A percentile compares a stretch with the other conserved stretches of the same genome.
phyloP scores from a whole-genome alignment of 2,329 filamentous ascomycete genomes.

The Stagonosporopsis rhizophila region DNA sequence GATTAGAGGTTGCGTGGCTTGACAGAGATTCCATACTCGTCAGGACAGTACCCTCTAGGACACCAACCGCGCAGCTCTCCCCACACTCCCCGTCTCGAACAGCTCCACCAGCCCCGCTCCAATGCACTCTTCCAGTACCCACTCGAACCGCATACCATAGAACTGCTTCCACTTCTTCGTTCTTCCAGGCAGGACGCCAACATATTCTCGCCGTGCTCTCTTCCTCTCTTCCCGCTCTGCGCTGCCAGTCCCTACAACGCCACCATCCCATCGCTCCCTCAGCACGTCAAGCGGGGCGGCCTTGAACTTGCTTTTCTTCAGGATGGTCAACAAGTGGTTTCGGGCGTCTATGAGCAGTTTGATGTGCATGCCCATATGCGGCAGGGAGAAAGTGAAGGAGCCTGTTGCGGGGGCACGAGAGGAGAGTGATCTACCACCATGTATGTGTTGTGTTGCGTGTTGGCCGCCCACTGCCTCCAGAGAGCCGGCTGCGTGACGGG shows the following conservation, averaged over 20 bases:
- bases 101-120: constrained; percentile 74
- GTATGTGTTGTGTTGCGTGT: constrained; percentile 70
- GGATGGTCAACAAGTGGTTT: constrained; percentile 65
- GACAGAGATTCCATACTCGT: neutral
- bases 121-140: constrained; percentile 74
- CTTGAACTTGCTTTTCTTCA: constrained; percentile 66
- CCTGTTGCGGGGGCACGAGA: constrained; percentile 23
- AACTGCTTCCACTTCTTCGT: constrained; percentile 76
- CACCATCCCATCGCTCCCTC: constrained; percentile 74
- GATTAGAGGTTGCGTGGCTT: neutral
- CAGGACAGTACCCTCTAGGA: neutral
- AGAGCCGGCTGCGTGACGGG: constrained; percentile 71
- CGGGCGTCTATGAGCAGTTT: constrained; percentile 69
- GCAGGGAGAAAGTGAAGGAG: constrained; percentile 65
- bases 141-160: constrained; percentile 73
- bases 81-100: constrained; percentile 78
- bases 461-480: constrained; percentile 72
- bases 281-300: constrained; percentile 70
- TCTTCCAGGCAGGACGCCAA: constrained; percentile 64
- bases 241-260: constrained; percentile 57
- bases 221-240: constrained; percentile 58
- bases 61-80: constrained; percentile 62
- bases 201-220: constrained; percentile 62
- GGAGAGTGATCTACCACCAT: constrained; percentile 63
- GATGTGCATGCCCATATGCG: constrained; percentile 71